Evolutionary conservation across 2,329 filamentous ascomycete genomes (phyloP).

Genomic region (Alternaria sp.): DNA sequence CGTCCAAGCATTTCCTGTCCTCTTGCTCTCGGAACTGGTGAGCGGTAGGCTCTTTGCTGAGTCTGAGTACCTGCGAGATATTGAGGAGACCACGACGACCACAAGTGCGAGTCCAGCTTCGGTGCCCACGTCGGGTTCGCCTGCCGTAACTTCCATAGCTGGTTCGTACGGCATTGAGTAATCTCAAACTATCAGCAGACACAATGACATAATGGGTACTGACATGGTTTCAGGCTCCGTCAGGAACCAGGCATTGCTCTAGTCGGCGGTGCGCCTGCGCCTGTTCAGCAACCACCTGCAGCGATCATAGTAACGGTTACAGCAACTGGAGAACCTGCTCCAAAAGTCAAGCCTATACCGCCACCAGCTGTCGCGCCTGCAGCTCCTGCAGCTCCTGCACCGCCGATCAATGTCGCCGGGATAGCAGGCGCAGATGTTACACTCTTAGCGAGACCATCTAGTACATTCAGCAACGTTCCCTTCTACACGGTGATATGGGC

Average conservation of each 20-base stretch:
- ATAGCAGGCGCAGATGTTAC: constrained; percentile 1
- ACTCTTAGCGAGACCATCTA: constrained; percentile 3
- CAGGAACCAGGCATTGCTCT: constrained; percentile 20
- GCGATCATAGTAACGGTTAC: neutral
- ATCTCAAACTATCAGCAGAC: neutral
- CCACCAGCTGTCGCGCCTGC: constrained; percentile 12
- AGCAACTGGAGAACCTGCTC: constrained; percentile 6
- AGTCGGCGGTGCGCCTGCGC: constrained; percentile 3
- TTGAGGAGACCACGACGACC: constrained; percentile 1
- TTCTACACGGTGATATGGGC: constrained; percentile 47
- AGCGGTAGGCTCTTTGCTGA: constrained; percentile 6
- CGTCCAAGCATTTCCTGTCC: neutral
- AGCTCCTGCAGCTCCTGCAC: constrained; percentile 10
- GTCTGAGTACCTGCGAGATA: constrained; percentile 2
- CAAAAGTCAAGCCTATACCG: constrained; percentile 11
- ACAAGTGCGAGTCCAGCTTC: constrained; percentile 18
- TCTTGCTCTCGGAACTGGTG: constrained; percentile 5
- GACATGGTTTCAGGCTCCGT: constrained; percentile 22
- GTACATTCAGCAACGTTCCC: constrained; percentile 22
- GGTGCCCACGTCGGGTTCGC: constrained; percentile 3
- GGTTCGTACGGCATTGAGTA: constrained; percentile 7
- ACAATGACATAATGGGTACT: neutral
- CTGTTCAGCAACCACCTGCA: constrained; percentile 9
- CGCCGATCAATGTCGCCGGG: neutral
- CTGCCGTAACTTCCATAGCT: neutral